phyloP scores from a whole-genome alignment of 1,139 yeast genomes.

The Petasospora rhodanensis region DNA sequence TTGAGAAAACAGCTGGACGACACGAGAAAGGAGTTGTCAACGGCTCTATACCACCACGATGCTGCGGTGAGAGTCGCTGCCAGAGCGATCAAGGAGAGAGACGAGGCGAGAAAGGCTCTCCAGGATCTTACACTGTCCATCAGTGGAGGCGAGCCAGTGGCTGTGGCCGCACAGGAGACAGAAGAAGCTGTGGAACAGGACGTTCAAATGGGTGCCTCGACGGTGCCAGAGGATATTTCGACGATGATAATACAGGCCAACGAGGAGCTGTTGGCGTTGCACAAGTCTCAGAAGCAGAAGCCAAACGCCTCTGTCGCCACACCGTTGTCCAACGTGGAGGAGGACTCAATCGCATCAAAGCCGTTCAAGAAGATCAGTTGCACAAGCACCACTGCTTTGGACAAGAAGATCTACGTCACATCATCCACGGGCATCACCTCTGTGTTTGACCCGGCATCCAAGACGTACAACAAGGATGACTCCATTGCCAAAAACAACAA shows the following conservation, averaged over 20 bases:
- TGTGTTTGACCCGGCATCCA: slow-evolving; percentile 17
- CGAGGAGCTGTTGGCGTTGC: slow-evolving; percentile 37
- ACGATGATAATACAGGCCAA: slow-evolving; percentile 34
- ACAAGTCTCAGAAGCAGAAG: slow-evolving; percentile 39
- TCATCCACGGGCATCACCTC: slow-evolving; percentile 29
- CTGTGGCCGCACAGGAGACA: too few species aligned
- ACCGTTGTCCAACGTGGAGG: slow-evolving; percentile 8
- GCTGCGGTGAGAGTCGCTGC: slow-evolving; percentile 90
- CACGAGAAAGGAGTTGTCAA: slow-evolving; percentile 68
- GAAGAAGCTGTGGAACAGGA: slow-evolving; percentile 5
- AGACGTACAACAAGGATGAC: slow-evolving; percentile 11
- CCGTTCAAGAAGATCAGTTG: slow-evolving; percentile 16
- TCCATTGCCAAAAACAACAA: slow-evolving; percentile 10
- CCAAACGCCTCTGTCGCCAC: slow-evolving; percentile 27
- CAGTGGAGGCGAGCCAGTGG: slow-evolving; percentile 15
- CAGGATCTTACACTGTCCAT: slow-evolving; percentile 23
- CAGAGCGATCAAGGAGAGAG: slow-evolving; percentile 64
- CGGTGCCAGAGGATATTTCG: slow-evolving; percentile 22
- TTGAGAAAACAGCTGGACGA: slow-evolving; percentile 66
- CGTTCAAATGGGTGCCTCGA: slow-evolving; percentile 3
- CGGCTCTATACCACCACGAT: slow-evolving; percentile 79
- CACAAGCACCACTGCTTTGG: slow-evolving; percentile 9
- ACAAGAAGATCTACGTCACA: slow-evolving; percentile 11
- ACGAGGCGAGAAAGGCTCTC: slow-evolving; percentile 40
- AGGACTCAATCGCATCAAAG: slow-evolving; percentile 5